These are phyloP conservation scores for Fusarium acutatum DNA, from an alignment of 2,329 filamentous ascomycete species.

Conservation along the genomic window DNA sequence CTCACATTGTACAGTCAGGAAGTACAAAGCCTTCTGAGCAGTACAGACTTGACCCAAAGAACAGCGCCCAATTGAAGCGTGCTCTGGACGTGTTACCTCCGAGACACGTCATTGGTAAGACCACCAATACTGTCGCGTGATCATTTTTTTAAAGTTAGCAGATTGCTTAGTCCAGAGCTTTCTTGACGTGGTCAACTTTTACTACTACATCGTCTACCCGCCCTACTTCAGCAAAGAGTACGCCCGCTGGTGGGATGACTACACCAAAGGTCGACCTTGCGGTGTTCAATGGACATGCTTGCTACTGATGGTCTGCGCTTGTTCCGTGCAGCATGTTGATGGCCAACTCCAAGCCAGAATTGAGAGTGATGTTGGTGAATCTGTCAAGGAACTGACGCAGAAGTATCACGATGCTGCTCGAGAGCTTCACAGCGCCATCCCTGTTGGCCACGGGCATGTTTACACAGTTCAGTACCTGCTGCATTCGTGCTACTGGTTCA, in stretches of 20 bases:
- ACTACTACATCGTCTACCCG: slow-evolving; percentile 22
- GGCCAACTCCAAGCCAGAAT: background rate
- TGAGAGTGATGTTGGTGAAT: background rate
- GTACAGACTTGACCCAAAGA: slow-evolving; percentile 7
- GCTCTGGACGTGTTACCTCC: slow-evolving; percentile 7
- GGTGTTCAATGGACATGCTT: slow-evolving; percentile 23
- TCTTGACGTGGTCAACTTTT: slow-evolving; percentile 22
- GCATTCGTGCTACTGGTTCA: slow-evolving; percentile 24
- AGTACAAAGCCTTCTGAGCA: slow-evolving; percentile 13
- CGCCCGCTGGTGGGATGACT: slow-evolving; percentile 16
- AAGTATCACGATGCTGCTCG: slow-evolving; percentile 13
- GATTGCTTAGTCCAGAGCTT: slow-evolving; percentile 12
- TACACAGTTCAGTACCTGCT: slow-evolving; percentile 10
- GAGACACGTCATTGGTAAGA: slow-evolving; percentile 12
- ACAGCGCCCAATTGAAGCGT: background rate
- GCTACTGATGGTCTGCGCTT: slow-evolving; percentile 19
- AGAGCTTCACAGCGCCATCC: slow-evolving; percentile 20
- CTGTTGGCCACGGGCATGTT: slow-evolving; percentile 7
- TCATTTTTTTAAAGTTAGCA: background rate
- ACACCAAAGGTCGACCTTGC: slow-evolving; percentile 5
- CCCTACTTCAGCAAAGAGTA: slow-evolving; percentile 25
- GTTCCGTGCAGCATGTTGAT: slow-evolving; percentile 18
- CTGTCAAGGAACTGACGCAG: slow-evolving; percentile 11
- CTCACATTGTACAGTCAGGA: background rate
- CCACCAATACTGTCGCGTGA: background rate